Conservation (phyloP, 2,329 filamentous ascomycete species). For the Exophiala xenobiotica region DNA sequence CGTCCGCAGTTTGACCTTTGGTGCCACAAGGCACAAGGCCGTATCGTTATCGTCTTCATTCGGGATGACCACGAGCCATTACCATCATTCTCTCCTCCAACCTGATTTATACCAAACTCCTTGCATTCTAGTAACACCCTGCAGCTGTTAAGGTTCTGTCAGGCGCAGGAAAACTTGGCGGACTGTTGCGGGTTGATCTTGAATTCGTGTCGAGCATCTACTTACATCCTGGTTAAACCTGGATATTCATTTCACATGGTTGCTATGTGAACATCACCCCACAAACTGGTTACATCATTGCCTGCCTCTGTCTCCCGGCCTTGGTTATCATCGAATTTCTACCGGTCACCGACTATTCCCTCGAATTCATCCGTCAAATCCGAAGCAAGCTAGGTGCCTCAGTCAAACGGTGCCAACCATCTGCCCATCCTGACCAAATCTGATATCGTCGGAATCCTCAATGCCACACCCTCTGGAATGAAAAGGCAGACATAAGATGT, state of each 20-base stretch:
- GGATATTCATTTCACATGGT: constrained; percentile 9
- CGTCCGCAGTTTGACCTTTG: not conserved
- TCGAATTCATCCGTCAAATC: not conserved
- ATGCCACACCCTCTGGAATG: constrained; percentile 1
- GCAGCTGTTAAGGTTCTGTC: not conserved
- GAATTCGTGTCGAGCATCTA: constrained; percentile 6
- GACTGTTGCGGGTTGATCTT: constrained; percentile 9
- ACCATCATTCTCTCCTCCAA: not conserved
- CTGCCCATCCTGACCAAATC: constrained; percentile 3
- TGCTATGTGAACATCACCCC: constrained; percentile 17
- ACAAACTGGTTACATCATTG: constrained; percentile 5
- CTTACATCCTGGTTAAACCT: not conserved
- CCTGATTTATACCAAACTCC: not conserved
- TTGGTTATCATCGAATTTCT: not conserved
- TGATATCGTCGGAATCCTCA: constrained; percentile 1
- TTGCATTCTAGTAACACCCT: not conserved
- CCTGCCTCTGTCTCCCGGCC: not conserved
- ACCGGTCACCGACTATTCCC: not conserved
- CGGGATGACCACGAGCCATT: not conserved
- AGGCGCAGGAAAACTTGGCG: constrained; percentile 19
- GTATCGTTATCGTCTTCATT: not conserved
- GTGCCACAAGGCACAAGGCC: not conserved
- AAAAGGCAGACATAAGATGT: constrained; percentile 16
- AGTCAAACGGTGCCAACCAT: constrained; percentile 3
- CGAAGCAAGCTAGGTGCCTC: not conserved